phyloP scores from a whole-genome alignment of 305 asterid species.

The Rubia peregrina region DNA sequence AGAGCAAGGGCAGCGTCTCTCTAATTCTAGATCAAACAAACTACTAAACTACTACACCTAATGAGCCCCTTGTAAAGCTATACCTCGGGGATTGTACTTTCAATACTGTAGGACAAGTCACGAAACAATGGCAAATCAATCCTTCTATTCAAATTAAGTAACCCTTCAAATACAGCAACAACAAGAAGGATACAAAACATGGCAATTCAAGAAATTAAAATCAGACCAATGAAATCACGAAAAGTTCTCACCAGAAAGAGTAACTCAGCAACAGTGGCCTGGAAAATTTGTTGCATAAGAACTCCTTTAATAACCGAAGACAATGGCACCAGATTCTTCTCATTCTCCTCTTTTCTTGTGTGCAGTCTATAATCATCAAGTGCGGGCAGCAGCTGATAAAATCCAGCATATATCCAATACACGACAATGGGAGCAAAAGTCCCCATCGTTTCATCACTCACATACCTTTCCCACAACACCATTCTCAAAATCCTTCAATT shows the following conservation, averaged over 20 bases:
- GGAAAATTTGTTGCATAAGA: slow-evolving; percentile 62
- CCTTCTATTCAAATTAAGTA: not conserved
- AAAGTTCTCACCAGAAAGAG: slow-evolving; percentile 55
- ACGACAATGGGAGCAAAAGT: slow-evolving; percentile 76
- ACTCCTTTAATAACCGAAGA: slow-evolving; percentile 64
- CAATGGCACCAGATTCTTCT: slow-evolving; percentile 62
- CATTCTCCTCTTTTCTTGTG: slow-evolving; percentile 53
- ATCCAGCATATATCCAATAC: slow-evolving; percentile 75
- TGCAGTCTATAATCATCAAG: slow-evolving; percentile 68
- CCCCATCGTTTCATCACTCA: slow-evolving; percentile 77
- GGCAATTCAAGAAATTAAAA: not conserved
- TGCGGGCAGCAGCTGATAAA: slow-evolving; percentile 62
- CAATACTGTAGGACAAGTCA: not conserved
- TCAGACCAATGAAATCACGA: not conserved
- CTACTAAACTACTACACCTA: not conserved
- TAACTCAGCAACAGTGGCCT: slow-evolving; percentile 59
- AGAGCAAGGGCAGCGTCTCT: not conserved
- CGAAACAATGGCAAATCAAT: not conserved
- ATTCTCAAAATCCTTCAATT: slow-evolving; percentile 21
- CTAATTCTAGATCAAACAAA: not conserved
- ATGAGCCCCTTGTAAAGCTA: not conserved
- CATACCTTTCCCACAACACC: slow-evolving; percentile 76
- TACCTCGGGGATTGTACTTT: not conserved
- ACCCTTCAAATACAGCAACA: not conserved
- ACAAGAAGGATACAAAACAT: not conserved